Base-by-base conservation (phyloP, 495 filamentous ascomycete species). In the Penicillium parvum region DNA sequence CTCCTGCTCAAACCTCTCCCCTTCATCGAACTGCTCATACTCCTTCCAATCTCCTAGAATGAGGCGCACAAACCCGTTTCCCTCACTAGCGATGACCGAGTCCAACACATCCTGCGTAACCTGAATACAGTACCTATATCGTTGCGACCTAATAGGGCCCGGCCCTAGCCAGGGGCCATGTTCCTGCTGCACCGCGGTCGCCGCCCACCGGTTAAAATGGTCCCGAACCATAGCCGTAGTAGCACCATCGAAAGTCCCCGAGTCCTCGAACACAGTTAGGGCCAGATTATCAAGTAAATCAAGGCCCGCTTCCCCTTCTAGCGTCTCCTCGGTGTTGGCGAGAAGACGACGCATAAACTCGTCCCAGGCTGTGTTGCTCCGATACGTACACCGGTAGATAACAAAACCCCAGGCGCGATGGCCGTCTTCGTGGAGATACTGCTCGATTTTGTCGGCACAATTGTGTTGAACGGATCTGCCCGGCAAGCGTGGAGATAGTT, bases 351-450 rank as follows among this genome's bases (percentile, higher is more conserved):
- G 32, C 29, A 62, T 39, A 25, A 53, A 57, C 16, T 49, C 46
- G 26, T 44, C 46, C 58, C 49, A 62, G 32, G 37, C 47, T 36
- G 42, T 32, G 35, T 57, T 38, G 33, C 43, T 57, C 30, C 47
- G 35, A 22, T 37, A 61, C n/a, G 52, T 56, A 40, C 44, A 53
- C 18, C 52, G 56, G 43, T 58, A 61, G 36, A 58, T 43, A 14
- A 57, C 41, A 40, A 54, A 45, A 3, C 49, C 53, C 53, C 50
- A 61, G 28, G 36, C 34, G 18, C 46, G 50, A 37, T 28, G 45
- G 25, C 44, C 43, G 41, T 49, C 39, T 19, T 40, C 38, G 11
- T 47, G 42, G 20, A 58, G 52, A 26, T 50, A 37, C 25, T 35
- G 20, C 47, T 49, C 47, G 40, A 58, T 58, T 10, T 32, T 25